These are phyloP conservation scores for Penstemon davidsonii DNA, from an alignment of 257 asterid species.

Conservation along the genomic window DNA sequence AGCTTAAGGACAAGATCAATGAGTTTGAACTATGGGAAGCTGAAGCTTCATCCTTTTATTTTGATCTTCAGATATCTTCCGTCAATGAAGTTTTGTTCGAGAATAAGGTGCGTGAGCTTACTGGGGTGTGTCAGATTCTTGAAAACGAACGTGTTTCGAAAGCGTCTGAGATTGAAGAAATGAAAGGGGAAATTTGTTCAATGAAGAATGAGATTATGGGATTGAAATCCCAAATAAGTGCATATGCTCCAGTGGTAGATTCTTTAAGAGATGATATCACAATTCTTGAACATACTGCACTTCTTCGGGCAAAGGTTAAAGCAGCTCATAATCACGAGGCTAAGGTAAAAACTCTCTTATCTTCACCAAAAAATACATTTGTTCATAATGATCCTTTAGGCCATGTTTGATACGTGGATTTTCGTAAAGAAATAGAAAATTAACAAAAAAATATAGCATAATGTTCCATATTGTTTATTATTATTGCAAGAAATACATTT, in stretches of 20 bases:
- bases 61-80: conserved; percentile 83
- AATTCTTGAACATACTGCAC: conserved; percentile 61
- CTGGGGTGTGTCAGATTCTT: conserved; percentile 54
- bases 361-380: no score
- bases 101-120: conserved; percentile 74
- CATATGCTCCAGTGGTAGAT: conserved; percentile 61
- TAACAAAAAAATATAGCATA: no score
- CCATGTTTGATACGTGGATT: no score
- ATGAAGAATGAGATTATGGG: conserved; percentile 63
- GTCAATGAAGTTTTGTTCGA: conserved; percentile 60
- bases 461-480: no score
- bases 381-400: no score
- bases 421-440: no score
- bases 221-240: conserved; percentile 55
- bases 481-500: no score
- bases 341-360: conserved; percentile 47
- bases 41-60: conserved; percentile 75
- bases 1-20: conserved; percentile 55
- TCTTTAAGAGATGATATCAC: conserved; percentile 65
- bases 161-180: conserved; percentile 51
- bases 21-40: conserved; percentile 82
- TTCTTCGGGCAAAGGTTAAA: conserved; percentile 44
- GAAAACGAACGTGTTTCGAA: conserved; percentile 49
- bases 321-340: background rate
- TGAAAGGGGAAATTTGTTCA: conserved; percentile 51